phyloP scores from a whole-genome alignment of 2,329 filamentous ascomycete species.

The Monilinia fructicola region DNA sequence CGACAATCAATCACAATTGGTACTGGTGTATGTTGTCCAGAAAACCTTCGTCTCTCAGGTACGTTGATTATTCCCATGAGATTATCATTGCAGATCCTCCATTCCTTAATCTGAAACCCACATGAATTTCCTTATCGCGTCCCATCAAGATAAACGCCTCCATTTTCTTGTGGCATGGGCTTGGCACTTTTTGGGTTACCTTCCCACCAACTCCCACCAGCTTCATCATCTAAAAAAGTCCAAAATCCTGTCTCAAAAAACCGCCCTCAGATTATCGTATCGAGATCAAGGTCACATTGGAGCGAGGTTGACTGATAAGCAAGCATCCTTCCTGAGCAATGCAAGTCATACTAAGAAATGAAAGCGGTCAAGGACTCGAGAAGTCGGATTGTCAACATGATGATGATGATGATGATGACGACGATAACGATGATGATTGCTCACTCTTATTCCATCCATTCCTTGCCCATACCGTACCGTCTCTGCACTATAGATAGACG shows the following conservation, averaged over 20 bases:
- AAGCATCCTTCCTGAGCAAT: slow-evolving; percentile 10
- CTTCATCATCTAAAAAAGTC: not conserved
- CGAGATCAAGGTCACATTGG: slow-evolving; percentile 3
- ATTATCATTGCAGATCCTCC: slow-evolving; percentile 8
- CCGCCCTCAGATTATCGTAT: slow-evolving; percentile 2
- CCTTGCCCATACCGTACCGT: not conserved
- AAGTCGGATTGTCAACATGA: slow-evolving; percentile 14
- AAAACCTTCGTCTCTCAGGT: not conserved
- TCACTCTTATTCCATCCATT: not conserved
- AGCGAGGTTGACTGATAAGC: slow-evolving; percentile 22
- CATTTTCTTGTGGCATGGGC: not conserved
- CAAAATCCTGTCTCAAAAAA: slow-evolving; percentile 16
- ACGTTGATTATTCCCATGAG: not conserved
- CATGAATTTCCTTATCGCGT: slow-evolving; percentile 22
- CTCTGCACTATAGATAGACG: slow-evolving; percentile 15
- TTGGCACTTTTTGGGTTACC: not conserved
- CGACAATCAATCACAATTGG: not conserved
- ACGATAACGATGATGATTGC: not conserved
- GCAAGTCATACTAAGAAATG: slow-evolving; percentile 9
- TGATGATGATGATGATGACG: not conserved
- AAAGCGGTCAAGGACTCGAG: slow-evolving; percentile 24
- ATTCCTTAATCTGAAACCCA: slow-evolving; percentile 13
- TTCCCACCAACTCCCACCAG: not conserved
- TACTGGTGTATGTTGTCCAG: not conserved
- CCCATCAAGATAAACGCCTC: slow-evolving; percentile 22